These are phyloP conservation scores for Picocystis sp. DNA, from an alignment of 163 green algal species.

Conservation along the genomic window DNA sequence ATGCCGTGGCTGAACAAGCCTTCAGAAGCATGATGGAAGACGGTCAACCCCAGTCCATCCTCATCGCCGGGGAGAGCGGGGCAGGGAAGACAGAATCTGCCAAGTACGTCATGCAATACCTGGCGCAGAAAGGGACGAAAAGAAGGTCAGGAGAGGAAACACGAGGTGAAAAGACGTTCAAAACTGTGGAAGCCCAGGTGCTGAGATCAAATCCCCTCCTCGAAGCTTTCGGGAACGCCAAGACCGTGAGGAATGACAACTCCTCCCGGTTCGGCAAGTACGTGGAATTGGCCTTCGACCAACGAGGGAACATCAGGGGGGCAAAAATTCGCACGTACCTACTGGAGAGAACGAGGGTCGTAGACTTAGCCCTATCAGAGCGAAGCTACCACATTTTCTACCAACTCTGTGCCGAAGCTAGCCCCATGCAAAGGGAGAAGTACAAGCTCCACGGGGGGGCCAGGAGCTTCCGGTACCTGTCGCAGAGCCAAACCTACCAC, in stretches of 20 bases:
- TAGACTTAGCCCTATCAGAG: constrained; percentile 32
- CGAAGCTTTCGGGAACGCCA: constrained; percentile 91
- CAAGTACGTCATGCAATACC: constrained; percentile 13
- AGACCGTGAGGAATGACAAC: constrained; percentile 90
- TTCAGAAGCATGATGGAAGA: constrained; percentile 6
- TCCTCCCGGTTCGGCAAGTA: constrained; percentile 76
- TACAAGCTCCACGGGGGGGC: constrained; percentile 25
- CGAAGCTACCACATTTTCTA: constrained; percentile 93
- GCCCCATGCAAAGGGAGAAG: constrained; percentile 32
- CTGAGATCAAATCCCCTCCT: constrained; percentile 75
- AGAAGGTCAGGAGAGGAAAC: too few relatives aligned
- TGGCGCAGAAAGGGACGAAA: neutral
- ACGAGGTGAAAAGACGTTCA: too few relatives aligned
- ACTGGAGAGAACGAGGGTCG: constrained; percentile 63
- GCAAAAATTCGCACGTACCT: constrained; percentile 82
- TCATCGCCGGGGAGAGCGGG: constrained; percentile 12
- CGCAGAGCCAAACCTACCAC: constrained; percentile 19
- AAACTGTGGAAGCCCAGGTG: too few relatives aligned
- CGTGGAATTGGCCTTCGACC: constrained; percentile 35
- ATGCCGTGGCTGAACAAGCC: constrained; percentile 4
- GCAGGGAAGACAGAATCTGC: constrained; percentile 15
- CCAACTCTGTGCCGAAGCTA: constrained; percentile 41
- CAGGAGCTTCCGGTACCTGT: constrained; percentile 52
- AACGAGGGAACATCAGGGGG: constrained; percentile 49
- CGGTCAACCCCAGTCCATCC: constrained; percentile 10